These are phyloP conservation scores for Zangia roseola DNA, from an alignment of 768 basidiomycete genomes.

Conservation along the genomic window DNA sequence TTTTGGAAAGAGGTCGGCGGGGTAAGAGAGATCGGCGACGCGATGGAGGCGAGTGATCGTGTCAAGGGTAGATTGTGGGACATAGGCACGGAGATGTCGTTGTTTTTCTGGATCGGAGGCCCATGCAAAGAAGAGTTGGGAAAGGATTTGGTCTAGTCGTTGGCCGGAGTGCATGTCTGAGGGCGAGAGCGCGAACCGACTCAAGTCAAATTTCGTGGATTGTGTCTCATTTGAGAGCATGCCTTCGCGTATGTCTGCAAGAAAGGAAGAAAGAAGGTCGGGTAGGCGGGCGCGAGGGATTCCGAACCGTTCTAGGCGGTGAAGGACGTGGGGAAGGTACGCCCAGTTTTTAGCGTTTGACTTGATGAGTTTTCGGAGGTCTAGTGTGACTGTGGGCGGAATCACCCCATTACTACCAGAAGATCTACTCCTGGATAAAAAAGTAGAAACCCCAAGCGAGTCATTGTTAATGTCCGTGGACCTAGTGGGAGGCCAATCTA, in stretches of 20 bases:
- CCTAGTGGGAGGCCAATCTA: constrained; percentile 10
- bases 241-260: constrained; percentile 37
- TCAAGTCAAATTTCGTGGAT: constrained; percentile 36
- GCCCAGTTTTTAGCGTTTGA: constrained; percentile 42
- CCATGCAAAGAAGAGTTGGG: constrained; percentile 58
- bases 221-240: constrained; percentile 15
- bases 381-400: neutral
- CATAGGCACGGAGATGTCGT: constrained; percentile 20
- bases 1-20: constrained; percentile 45
- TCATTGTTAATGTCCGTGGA: neutral
- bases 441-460: neutral
- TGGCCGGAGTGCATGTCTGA: constrained; percentile 24
- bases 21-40: constrained; percentile 43
- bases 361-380: constrained; percentile 32
- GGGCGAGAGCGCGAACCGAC: constrained; percentile 41
- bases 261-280: constrained; percentile 44
- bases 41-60: constrained; percentile 38
- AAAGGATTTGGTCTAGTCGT: constrained; percentile 48
- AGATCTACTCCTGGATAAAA: neutral
- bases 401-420: neutral
- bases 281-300: constrained; percentile 39
- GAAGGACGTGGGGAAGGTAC: constrained; percentile 24
- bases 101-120: constrained; percentile 36
- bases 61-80: constrained; percentile 35
- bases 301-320: constrained; percentile 50